phyloP scores from a whole-genome alignment of 805 yeast genomes.

The Saccharomycodes ludwigii region DNA sequence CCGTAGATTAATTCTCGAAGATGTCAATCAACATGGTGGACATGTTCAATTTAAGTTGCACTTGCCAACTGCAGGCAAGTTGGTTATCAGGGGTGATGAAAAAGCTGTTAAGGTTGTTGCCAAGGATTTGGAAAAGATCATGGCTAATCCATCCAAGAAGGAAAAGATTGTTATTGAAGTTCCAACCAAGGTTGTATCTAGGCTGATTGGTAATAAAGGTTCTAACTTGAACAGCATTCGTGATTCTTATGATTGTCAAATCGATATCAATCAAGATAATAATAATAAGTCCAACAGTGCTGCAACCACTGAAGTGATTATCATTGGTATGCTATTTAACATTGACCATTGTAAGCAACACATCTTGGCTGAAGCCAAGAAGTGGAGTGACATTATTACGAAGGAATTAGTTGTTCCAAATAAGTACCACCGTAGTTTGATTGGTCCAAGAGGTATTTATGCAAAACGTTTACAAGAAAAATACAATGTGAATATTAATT shows the following conservation, averaged over 20 bases:
- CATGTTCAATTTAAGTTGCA: slow-evolving; percentile 37
- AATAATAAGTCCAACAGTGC: slow-evolving; percentile 14
- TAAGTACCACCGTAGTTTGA: slow-evolving; percentile 67
- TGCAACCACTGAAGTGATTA: slow-evolving; percentile 37
- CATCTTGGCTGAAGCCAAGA: slow-evolving; percentile 47
- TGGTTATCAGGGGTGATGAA: slow-evolving; percentile 60
- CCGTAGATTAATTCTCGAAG: slow-evolving; percentile 19
- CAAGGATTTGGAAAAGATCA: slow-evolving; percentile 25
- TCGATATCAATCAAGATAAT: slow-evolving; percentile 49
- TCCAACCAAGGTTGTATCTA: slow-evolving; percentile 56
- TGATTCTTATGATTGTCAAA: slow-evolving; percentile 60
- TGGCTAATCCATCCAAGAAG: slow-evolving; percentile 14
- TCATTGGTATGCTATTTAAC: slow-evolving; percentile 70
- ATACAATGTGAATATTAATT: slow-evolving; percentile 68
- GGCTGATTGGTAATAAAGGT: slow-evolving; percentile 87
- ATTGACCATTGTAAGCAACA: slow-evolving; percentile 59
- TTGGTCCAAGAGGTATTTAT: slow-evolving; percentile 74
- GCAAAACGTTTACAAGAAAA: slow-evolving; percentile 79
- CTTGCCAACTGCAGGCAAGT: slow-evolving; percentile 35
- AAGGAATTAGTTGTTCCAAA: slow-evolving; percentile 56
- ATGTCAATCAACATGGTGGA: slow-evolving; percentile 25
- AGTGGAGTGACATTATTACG: slow-evolving; percentile 72
- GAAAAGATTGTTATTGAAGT: slow-evolving; percentile 36
- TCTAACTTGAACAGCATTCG: slow-evolving; percentile 53
- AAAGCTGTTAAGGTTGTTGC: slow-evolving; percentile 36